Base-by-base conservation (phyloP, 2,329 filamentous ascomycete genomes). In the Xylariales sp. region DNA sequence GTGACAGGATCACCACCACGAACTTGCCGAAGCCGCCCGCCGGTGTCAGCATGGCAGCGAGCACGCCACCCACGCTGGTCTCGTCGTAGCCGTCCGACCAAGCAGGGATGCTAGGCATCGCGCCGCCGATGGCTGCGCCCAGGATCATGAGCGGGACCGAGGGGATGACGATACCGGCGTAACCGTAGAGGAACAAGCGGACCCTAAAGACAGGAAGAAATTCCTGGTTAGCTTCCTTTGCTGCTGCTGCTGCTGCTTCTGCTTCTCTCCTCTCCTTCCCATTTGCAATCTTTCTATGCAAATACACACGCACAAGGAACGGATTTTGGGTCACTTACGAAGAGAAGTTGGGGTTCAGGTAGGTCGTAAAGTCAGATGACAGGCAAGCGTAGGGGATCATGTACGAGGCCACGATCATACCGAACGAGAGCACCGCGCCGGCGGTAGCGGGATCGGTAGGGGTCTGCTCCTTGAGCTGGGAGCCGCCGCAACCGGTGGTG, bases 101-200 rank as follows among this genome's bases (percentile, higher is more conserved):
- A 4, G 59, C 57, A 0, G 73, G 66, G 2, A 74, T 63, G 44
- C 70, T 76, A 17, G 70, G 63, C 2, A 78, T 66, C 20, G 77
- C 77, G 6, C 76, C 77, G 14, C 71, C 77, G 29, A 84, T 79
- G n/a, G 79, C 78, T 8, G 78, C 75, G 6, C 80, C 80, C 1
- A 83, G 69, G 1, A 66, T 67, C 76, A 84, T 81, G 35, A 83
- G 66, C 0, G 75, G 63, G 25, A 78, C 63, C 0, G 75, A 76
- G 0, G 78, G 76, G 5, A 74, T 46, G 6, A 67, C 55, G 3
- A 81, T 66, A 8, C 80, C 79, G 11, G 66, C 48, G 51, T 78
- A 82, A 2, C 67, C 71, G 50, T 82, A 82, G 4, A 62, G 40
- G 38, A 79, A 78, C 41, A 81, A 33, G 5, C 34, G 34, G 10